A percentile compares a stretch with the other conserved stretches of the same genome.
Evolutionary conservation across 768 basidiomycete genomes (phyloP).

Genomic region (Gymnopilus junonius): DNA sequence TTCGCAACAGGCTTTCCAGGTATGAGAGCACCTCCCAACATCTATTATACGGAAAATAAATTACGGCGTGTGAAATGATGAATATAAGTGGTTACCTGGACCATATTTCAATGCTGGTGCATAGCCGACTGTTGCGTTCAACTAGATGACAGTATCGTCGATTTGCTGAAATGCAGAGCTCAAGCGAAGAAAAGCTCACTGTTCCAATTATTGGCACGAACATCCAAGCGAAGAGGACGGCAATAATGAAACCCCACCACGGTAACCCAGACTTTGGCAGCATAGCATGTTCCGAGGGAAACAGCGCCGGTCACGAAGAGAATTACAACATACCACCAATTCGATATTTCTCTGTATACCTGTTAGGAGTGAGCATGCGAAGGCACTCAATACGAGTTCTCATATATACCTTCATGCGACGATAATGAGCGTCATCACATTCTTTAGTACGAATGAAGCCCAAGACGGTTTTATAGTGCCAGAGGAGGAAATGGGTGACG

Average conservation of each 20-base stretch:
- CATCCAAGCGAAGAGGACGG: constrained; percentile 49
- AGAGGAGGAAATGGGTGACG: constrained; percentile 50
- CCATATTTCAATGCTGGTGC: constrained; percentile 24
- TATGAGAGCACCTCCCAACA: constrained; percentile 50
- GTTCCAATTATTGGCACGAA: constrained; percentile 55
- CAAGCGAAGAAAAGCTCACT: constrained; percentile 19
- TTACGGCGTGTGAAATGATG: too few species aligned
- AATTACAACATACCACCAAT: constrained; percentile 39
- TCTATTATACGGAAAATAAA: constrained; percentile 29
- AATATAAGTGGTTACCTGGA: constrained; percentile 28
- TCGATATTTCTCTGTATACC: constrained; percentile 39
- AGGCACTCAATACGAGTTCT: neutral
- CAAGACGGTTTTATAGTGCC: constrained; percentile 47
- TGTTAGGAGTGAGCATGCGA: constrained; percentile 1
- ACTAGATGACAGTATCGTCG: too few species aligned
- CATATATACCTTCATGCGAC: constrained; percentile 37
- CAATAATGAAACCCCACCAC: constrained; percentile 43
- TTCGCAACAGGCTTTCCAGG: constrained; percentile 53
- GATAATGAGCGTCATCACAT: constrained; percentile 41
- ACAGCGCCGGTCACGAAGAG: constrained; percentile 35
- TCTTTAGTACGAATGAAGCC: constrained; percentile 40
- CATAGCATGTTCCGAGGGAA: constrained; percentile 38
- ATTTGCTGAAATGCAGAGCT: too few species aligned
- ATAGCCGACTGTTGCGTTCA: constrained; percentile 40
- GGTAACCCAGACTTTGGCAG: constrained; percentile 39